These are phyloP conservation scores for Botrytis tulipae DNA, from an alignment of 2,329 filamentous ascomycete genomes.

Conservation along the genomic window DNA sequence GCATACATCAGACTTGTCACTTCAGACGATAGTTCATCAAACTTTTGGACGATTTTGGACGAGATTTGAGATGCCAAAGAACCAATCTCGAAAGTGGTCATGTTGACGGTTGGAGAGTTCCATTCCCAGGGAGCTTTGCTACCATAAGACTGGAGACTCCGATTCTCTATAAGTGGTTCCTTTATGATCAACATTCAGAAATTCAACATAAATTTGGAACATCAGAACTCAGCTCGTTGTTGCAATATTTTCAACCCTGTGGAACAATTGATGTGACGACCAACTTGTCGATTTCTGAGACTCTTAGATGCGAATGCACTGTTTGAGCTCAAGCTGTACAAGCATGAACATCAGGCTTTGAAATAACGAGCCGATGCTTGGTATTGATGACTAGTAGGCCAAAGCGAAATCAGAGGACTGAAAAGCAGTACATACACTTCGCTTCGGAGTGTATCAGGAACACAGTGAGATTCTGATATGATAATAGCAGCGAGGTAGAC, in stretches of 20 bases:
- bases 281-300: background rate
- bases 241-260: background rate
- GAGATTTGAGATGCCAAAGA: background rate
- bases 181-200: background rate
- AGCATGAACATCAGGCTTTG: background rate
- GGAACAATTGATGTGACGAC: background rate
- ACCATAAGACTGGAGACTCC: background rate
- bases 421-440: background rate
- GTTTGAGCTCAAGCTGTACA: background rate
- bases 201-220: background rate
- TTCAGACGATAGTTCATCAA: background rate
- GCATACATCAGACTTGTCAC: background rate
- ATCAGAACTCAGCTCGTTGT: background rate
- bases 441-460: background rate
- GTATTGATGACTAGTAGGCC: background rate
- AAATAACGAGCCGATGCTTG: background rate
- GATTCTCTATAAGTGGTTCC: rapidly evolving
- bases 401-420: background rate
- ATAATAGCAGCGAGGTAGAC: background rate
- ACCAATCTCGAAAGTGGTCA: background rate
- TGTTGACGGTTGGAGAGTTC: background rate
- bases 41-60: background rate
- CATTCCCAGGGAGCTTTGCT: background rate
- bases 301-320: background rate
- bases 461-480: background rate